Conservation (phyloP, 169 alveolate species). For the Eimeria nieschulzi region DNA sequence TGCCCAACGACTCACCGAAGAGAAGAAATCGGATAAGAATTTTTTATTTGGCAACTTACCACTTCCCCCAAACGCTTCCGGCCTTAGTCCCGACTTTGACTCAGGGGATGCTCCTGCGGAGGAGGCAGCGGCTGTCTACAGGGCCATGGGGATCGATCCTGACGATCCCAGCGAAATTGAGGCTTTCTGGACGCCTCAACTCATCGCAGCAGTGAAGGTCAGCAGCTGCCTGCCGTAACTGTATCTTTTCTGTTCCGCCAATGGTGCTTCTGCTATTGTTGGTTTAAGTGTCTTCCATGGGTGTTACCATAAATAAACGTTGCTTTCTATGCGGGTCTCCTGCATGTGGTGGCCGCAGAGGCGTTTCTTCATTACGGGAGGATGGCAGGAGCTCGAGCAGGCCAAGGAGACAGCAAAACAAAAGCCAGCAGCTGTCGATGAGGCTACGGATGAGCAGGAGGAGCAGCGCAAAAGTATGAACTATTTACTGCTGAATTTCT, state of each 20-base stretch:
- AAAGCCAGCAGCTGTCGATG: constrained; percentile 75
- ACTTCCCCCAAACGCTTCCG: neutral
- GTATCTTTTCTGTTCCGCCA: neutral
- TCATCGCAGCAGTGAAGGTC: constrained; percentile 8
- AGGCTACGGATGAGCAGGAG: constrained; percentile 44
- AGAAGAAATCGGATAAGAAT: constrained; percentile 46
- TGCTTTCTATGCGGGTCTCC: neutral
- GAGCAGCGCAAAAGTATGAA: neutral
- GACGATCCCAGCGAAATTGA: constrained; percentile 75
- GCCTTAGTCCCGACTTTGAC: neutral
- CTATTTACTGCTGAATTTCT: neutral
- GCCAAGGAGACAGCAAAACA: constrained; percentile 76
- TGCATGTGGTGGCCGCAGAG: constrained; percentile 10
- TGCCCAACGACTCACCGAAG: constrained; percentile 28
- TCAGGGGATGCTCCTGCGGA: neutral
- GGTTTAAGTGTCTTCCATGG: neutral
- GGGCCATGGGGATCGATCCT: neutral
- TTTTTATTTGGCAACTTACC: neutral
- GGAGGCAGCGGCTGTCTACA: neutral
- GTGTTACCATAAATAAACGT: neutral
- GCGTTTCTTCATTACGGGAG: constrained; percentile 78
- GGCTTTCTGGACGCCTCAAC: constrained; percentile 68
- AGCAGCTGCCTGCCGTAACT: neutral
- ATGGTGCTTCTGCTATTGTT: neutral
- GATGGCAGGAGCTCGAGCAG: constrained; percentile 78